Evolutionary conservation across 345 rosid species (phyloP), one percentile per base, ranked within the genome.

Genomic region (Noccaea caerulescens): DNA sequence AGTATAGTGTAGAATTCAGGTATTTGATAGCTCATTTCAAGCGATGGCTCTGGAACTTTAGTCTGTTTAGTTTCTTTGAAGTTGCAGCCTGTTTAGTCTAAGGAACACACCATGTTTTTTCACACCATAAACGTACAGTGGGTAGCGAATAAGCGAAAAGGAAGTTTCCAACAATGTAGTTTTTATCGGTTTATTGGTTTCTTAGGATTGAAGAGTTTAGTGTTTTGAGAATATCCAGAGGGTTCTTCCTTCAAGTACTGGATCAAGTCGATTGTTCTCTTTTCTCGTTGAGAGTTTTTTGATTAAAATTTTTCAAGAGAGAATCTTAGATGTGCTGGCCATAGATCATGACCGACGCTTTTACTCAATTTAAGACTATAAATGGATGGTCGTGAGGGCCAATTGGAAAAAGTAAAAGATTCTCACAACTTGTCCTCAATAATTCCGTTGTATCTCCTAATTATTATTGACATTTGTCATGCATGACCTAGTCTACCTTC

Each of bases 401-500:
- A 54, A 61, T 43, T 27, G 4, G 25, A 8, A 39, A 52, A 52
- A 25, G 53, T 42, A 32, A 14, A 36, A 42, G 41, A 74, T 68
- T 58, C 63, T 67, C 34, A 43, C 68, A 58, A 10, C 62, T 58
- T 52, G 63, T 51, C 63, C 13, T 44, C 44, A 67, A 59, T 66
- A 10, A 51, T 67, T 60, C 10, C 0, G 12, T 14, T 66, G 67
- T 42, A 46, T 36, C 38, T 45, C 1, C 39, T 55, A 52, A 46
- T 65, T 5, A 34, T 36, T 49, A 20, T 66, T 51, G 11, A 18
- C 60, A 10, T 9, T 37, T 23, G 8, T 72, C 37, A 69, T 68
- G 27, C 16, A 9, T 69, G 73, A 69, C 79, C 25, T 68, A 7
- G 74, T 69, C 79, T 58, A 68, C 46, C 32, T 61, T 44, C 9